A percentile compares a stretch with the other conserved stretches of the same genome.
Evolutionary conservation across 2,329 filamentous ascomycete species (phyloP).

Genomic region (Elsinoe perseae): DNA sequence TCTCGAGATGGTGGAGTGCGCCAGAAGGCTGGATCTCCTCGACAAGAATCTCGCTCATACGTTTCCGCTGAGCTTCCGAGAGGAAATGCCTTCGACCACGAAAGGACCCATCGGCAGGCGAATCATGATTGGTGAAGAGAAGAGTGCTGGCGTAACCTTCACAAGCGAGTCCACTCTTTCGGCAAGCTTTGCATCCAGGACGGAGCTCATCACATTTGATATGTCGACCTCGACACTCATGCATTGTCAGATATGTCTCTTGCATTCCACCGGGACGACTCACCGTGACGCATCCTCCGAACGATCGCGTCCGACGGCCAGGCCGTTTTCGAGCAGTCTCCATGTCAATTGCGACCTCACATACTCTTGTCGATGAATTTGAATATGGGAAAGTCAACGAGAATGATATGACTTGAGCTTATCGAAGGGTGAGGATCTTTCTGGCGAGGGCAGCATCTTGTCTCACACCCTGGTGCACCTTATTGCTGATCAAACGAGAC

Average conservation of each 20-base stretch:
- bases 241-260: neutral
- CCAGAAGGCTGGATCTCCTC: neutral
- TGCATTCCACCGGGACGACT: neutral
- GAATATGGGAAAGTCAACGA: no score
- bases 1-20: neutral
- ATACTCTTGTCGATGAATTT: no score
- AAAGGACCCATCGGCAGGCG: neutral
- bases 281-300: constrained; percentile 1
- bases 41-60: neutral
- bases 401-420: no score
- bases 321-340: neutral
- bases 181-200: neutral
- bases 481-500: no score
- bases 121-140: neutral
- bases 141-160: neutral
- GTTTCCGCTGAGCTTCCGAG: neutral
- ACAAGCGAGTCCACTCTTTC: neutral
- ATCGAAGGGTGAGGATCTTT: no score
- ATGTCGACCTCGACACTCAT: neutral
- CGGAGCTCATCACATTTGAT: constrained; percentile 4
- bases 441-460: no score
- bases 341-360: neutral
- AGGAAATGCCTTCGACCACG: neutral
- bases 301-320: neutral
- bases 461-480: no score